Evolutionary conservation across 306 rosid genomes (phyloP).

Genomic region (Sindora glabra): DNA sequence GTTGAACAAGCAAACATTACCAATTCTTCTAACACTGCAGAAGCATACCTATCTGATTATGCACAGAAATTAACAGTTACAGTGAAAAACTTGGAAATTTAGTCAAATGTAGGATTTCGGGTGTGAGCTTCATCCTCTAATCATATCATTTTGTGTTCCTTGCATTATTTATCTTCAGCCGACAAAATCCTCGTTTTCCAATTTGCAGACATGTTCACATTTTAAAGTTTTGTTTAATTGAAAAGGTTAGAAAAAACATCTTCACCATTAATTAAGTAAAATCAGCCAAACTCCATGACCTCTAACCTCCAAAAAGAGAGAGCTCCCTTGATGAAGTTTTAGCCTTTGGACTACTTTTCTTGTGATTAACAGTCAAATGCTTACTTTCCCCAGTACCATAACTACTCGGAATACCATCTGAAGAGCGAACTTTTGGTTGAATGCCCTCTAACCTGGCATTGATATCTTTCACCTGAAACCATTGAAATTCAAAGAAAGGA

Average conservation of each 20-base stretch:
- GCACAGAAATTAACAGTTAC: not conserved
- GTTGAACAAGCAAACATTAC: no score
- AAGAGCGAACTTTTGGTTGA: conserved; percentile 67
- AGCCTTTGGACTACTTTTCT: conserved; percentile 91
- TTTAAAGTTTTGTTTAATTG: not conserved
- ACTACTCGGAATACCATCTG: conserved; percentile 61
- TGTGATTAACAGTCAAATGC: conserved; percentile 46
- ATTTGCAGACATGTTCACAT: not conserved
- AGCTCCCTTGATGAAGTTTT: conserved; percentile 73
- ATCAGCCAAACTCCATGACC: conserved; percentile 22
- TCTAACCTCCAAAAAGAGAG: conserved; percentile 85
- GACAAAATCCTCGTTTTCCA: not conserved
- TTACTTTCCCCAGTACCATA: conserved; percentile 63
- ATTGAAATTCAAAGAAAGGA: not conserved
- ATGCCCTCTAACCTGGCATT: conserved; percentile 93
- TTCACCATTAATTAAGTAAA: no score
- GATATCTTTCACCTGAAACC: conserved; percentile 81
- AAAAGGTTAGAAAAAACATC: not conserved
- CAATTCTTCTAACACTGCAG: no score
- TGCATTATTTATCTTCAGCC: not conserved
- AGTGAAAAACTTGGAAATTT: not conserved
- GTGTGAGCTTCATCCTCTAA: not conserved
- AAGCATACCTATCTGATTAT: conserved; percentile 5
- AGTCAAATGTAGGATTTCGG: not conserved
- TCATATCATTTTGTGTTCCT: conserved; percentile 5